Evolutionary conservation across 1,139 yeast species (phyloP), one percentile per base, ranked within the genome.

Genomic region (Keqinozyma sinolaborantium): DNA sequence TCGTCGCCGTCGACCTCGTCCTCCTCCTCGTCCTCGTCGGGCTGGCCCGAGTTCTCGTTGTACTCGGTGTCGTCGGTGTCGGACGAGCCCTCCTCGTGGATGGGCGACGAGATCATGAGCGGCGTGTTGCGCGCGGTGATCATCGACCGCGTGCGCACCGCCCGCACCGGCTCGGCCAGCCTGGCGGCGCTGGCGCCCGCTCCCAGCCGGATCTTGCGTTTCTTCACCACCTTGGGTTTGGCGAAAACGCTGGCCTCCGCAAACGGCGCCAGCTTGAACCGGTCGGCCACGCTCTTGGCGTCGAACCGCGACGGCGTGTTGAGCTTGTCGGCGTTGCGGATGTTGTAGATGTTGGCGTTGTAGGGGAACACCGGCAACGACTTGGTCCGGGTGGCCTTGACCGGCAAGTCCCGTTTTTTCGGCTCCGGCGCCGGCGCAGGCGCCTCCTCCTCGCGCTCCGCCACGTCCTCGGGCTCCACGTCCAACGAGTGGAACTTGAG

Each of bases 341-440:
- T 65, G 33, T 56, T 65, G 38, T 57, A 64, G 43, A 67, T 63
- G 32, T 62, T 62, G 40, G 58, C 70, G 38, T 58, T 61, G 12
- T 60, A 68, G 29, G 59, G 69, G 59, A 76, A 77, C 2, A 70
- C 68, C 3, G 84, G 84, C 30, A 79, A 56, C 0, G 84, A 79
- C 42, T 76, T 78, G 1, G 85, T 79, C 48, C 85, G 64, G n/a
- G 74, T 70, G 6, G 85, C 85, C 52, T 75, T 77, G 4, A 32
- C 35, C 2, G 47, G 48, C 19, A 35, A 31, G 28, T 69, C 54
- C 18, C 5, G 64, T 60, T 2, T 48, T 33, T 31, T 20, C 47
- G 42, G 14, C 33, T 26, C 14, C 30, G 30, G 37, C 23, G 37
- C 41, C 10, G 35, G 33, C 28, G 30, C 32, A 26, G 36, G 39